phyloP scores from a whole-genome alignment of 2,329 filamentous ascomycete species.

The Colletotrichum lupini region DNA sequence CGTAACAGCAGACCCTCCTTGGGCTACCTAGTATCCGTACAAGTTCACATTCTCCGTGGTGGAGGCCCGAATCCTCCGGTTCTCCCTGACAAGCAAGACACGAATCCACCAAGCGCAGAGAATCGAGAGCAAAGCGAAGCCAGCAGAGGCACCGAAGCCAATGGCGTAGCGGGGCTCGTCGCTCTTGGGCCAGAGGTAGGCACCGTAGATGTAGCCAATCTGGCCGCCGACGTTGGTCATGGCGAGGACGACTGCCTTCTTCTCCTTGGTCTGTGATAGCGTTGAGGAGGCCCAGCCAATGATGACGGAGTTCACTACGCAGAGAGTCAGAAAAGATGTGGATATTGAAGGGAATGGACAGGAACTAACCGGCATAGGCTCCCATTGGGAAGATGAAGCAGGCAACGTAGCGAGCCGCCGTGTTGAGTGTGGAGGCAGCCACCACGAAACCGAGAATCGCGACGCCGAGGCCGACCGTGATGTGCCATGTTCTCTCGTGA shows the following conservation, averaged over 20 bases:
- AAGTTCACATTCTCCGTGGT: slow-evolving; percentile 48
- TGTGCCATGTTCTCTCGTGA: slow-evolving; percentile 62
- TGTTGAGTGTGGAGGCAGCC: slow-evolving; percentile 50
- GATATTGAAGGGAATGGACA: fast-evolving
- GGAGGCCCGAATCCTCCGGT: slow-evolving; percentile 50
- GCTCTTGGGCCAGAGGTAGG: slow-evolving; percentile 59
- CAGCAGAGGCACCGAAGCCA: slow-evolving; percentile 56
- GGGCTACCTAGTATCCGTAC: slow-evolving; percentile 46
- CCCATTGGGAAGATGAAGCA: slow-evolving; percentile 56
- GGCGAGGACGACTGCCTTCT: slow-evolving; percentile 58
- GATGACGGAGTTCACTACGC: slow-evolving; percentile 52
- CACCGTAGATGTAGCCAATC: slow-evolving; percentile 61
- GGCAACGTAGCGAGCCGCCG: slow-evolving; percentile 51
- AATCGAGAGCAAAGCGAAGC: slow-evolving; percentile 51
- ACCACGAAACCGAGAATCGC: slow-evolving; percentile 56
- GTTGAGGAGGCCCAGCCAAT: slow-evolving; percentile 58
- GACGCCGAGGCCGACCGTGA: slow-evolving; percentile 53
- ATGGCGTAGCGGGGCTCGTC: slow-evolving; percentile 58
- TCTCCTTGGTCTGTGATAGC: slow-evolving; percentile 59
- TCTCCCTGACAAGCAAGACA: slow-evolving; percentile 52
- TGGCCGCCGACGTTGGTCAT: slow-evolving; percentile 60
- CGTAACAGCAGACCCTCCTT: slow-evolving; percentile 1
- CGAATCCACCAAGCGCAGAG: slow-evolving; percentile 56
- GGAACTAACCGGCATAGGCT: slow-evolving; percentile 46
- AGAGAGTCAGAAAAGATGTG: not conserved